Conservation (phyloP, 768 basidiomycete genomes). For the Phaffia tasmanica region DNA sequence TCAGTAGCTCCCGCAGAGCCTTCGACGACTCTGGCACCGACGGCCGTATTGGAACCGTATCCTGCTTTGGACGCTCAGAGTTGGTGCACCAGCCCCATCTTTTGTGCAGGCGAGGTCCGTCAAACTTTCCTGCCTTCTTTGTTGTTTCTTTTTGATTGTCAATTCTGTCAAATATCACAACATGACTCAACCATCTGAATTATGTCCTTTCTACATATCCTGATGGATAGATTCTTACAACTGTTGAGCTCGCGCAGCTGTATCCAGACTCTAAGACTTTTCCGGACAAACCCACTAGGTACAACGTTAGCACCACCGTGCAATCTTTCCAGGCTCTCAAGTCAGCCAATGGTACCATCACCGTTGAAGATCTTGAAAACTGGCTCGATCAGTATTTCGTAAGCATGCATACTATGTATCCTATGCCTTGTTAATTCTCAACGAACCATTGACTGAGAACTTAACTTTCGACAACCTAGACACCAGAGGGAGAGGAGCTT, state of each 20-base stretch:
- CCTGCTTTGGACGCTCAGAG: constrained; percentile 41
- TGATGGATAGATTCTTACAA: constrained; percentile 49
- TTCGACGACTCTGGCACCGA: constrained; percentile 10
- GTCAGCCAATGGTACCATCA: constrained; percentile 41
- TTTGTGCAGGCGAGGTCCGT: constrained; percentile 65
- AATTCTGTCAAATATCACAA: background rate
- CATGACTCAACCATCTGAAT: background rate
- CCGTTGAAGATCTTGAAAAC: constrained; percentile 50
- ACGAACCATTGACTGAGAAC: background rate
- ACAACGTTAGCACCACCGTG: constrained; percentile 54
- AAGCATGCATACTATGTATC: constrained; percentile 21
- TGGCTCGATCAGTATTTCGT: constrained; percentile 66
- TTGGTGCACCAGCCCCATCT: constrained; percentile 69
- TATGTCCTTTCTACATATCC: constrained; percentile 4
- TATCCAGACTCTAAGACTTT: constrained; percentile 78
- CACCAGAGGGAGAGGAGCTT: constrained; percentile 76
- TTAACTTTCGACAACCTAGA: constrained; percentile 29
- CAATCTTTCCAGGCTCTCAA: constrained; percentile 48
- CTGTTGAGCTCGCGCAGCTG: constrained; percentile 63
- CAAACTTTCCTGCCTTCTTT: background rate
- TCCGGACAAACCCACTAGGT: constrained; percentile 74
- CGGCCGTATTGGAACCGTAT: background rate
- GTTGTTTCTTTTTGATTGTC: background rate
- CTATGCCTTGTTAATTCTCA: background rate
- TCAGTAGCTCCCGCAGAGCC: constrained; percentile 14